Evolutionary conservation across 768 basidiomycete genomes (phyloP).

Genomic region (Collybia nuda): DNA sequence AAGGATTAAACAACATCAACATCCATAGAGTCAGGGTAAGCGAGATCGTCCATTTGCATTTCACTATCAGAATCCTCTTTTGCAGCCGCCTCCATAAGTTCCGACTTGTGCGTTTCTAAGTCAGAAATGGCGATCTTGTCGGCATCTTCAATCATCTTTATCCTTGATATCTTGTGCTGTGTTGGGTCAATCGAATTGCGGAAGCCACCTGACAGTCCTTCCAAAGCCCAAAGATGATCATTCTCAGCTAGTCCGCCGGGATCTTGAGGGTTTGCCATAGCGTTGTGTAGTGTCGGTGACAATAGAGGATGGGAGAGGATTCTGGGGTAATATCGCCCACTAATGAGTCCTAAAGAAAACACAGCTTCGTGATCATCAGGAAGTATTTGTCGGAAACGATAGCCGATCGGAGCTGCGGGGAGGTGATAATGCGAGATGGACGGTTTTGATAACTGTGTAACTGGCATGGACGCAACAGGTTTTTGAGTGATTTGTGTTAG

Average conservation of each 20-base stretch:
- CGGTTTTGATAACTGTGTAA: conserved; percentile 20
- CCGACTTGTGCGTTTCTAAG: conserved; percentile 38
- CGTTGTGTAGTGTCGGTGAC: conserved; percentile 34
- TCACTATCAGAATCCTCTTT: conserved; percentile 23
- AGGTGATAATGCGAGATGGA: conserved; percentile 32
- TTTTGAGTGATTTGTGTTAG: not conserved
- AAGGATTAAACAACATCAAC: conserved; percentile 8
- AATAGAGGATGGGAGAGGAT: conserved; percentile 68
- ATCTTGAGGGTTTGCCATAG: conserved; percentile 31
- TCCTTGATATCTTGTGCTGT: conserved; percentile 49
- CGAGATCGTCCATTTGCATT: conserved; percentile 9
- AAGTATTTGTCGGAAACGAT: conserved; percentile 68
- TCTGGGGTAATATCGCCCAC: conserved; percentile 79
- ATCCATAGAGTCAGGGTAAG: conserved; percentile 17
- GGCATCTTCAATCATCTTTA: conserved; percentile 63
- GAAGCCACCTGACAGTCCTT: conserved; percentile 67
- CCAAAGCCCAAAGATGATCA: conserved; percentile 67
- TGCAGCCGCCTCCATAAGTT: conserved; percentile 11
- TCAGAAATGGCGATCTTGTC: conserved; percentile 45
- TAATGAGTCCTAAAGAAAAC: conserved; percentile 67
- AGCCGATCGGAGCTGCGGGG: conserved; percentile 67
- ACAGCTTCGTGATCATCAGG: conserved; percentile 60
- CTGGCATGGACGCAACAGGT: conserved; percentile 10
- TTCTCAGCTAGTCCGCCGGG: conserved; percentile 36
- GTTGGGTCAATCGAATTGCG: conserved; percentile 72